Percentiles rank a stretch among this genome's conserved stretches.
Conservation (phyloP, 208 protist species). For the Crithidia acanthocephali region DNA sequence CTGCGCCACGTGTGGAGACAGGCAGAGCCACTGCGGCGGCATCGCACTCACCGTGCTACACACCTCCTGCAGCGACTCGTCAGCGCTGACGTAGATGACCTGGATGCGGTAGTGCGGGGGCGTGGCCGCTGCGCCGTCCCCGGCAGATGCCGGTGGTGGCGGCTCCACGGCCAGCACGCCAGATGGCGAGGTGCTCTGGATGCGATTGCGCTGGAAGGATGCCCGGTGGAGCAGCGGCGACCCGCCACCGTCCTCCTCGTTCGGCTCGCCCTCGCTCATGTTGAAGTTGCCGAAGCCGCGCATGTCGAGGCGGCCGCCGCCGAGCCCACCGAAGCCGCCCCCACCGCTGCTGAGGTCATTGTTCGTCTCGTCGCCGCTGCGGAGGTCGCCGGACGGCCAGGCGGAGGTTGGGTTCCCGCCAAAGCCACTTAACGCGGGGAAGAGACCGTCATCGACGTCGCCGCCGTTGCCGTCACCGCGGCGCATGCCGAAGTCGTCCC, state of each 20-base stretch:
- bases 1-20: conserved; percentile 25
- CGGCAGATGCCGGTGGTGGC: neutral
- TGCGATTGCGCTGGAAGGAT: conserved; percentile 2
- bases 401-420: neutral
- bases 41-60: conserved; percentile 32
- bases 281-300: conserved; percentile 21
- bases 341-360: neutral
- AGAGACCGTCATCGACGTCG: conserved; percentile 17
- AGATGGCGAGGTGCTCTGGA: conserved; percentile 18
- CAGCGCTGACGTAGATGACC: conserved; percentile 69
- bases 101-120: conserved; percentile 31
- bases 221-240: conserved; percentile 8
- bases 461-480: conserved; percentile 3
- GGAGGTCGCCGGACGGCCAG: conserved; percentile 6
- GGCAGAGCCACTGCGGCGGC: conserved; percentile 61
- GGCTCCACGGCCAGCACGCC: conserved; percentile 12
- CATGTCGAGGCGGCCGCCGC: conserved; percentile 23
- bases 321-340: neutral
- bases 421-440: conserved; percentile 21
- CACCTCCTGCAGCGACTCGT: conserved; percentile 45
- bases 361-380: neutral
- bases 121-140: neutral
- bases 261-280: conserved; percentile 6
- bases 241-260: conserved; percentile 13
- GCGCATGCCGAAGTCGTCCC: neutral